These are phyloP conservation scores for Collariella sp. DNA, from an alignment of 495 filamentous ascomycete species.

Conservation along the genomic window DNA sequence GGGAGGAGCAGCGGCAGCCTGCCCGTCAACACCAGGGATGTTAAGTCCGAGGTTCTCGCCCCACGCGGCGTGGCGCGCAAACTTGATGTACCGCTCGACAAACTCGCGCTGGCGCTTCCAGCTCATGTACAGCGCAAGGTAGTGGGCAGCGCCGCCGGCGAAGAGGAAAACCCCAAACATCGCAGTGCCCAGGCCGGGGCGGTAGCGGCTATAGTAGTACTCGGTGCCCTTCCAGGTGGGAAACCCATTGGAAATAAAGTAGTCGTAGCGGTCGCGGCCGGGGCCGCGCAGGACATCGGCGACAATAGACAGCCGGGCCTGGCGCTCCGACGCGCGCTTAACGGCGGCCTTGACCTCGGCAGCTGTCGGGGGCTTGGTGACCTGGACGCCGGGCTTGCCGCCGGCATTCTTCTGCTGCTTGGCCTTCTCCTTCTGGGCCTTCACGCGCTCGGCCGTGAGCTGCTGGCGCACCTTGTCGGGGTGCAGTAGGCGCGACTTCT, in stretches of 20 bases:
- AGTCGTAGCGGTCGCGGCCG: conserved; percentile 79
- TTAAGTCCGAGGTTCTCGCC: conserved; percentile 44
- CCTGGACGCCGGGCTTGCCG: conserved; percentile 53
- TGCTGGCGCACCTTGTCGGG: conserved; percentile 90
- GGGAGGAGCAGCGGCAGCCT: conserved; percentile 31
- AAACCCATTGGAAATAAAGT: conserved; percentile 91
- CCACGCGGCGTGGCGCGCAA: conserved; percentile 83
- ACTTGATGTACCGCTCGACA: conserved; percentile 79
- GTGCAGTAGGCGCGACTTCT: conserved; percentile 72
- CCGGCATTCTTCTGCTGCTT: conserved; percentile 34
- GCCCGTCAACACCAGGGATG: conserved; percentile 52
- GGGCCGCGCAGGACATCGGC: conserved; percentile 75
- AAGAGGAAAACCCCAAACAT: conserved; percentile 75
- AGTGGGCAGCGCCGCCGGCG: conserved; percentile 77
- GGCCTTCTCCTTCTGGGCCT: conserved; percentile 44
- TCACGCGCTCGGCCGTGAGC: conserved; percentile 63
- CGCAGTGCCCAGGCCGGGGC: conserved; percentile 80
- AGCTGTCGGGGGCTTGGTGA: conserved; percentile 60
- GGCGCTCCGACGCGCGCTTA: conserved; percentile 70
- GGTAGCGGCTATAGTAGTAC: conserved; percentile 92
- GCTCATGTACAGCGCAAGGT: conserved; percentile 69
- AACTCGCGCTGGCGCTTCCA: conserved; percentile 88
- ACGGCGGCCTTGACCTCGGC: conserved; percentile 63
- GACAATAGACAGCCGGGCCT: conserved; percentile 73
- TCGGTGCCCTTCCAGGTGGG: conserved; percentile 93